These are phyloP conservation scores for Saitoella complicata DNA, from an alignment of 805 yeast genomes.

Conservation along the genomic window DNA sequence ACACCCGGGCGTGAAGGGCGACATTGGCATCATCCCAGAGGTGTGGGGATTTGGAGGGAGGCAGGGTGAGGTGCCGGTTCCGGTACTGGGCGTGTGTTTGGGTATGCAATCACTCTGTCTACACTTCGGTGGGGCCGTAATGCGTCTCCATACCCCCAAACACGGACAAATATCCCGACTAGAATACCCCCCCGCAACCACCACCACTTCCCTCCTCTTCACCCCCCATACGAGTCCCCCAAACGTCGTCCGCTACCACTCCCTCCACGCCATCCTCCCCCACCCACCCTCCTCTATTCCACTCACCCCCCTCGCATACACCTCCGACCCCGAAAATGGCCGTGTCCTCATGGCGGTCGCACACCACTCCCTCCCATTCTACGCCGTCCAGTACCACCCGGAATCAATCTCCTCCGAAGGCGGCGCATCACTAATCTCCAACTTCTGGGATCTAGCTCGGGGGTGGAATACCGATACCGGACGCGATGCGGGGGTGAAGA, in stretches of 20 bases:
- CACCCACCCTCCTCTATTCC: too few species aligned
- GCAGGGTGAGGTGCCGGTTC: slow-evolving; percentile 24
- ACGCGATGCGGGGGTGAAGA: too few species aligned
- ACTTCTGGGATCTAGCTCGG: slow-evolving; percentile 42
- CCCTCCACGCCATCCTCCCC: slow-evolving; percentile 18
- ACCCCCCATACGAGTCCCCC: too few species aligned
- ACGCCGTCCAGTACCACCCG: slow-evolving; percentile 94
- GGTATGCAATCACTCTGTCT: slow-evolving; percentile 77
- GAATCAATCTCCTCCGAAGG: slow-evolving; percentile 72
- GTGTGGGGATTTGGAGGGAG: slow-evolving; percentile 27
- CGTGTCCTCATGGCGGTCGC: slow-evolving; percentile 63
- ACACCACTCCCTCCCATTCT: slow-evolving; percentile 49
- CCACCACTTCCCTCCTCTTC: too few species aligned
- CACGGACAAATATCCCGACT: slow-evolving; percentile 75
- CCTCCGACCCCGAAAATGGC: slow-evolving; percentile 28
- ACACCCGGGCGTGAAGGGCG: slow-evolving; percentile 44
- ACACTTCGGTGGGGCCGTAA: slow-evolving; percentile 40
- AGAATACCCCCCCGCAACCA: not conserved
- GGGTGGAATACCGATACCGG: too few species aligned
- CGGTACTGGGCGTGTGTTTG: slow-evolving; percentile 79
- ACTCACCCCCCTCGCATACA: slow-evolving; percentile 40
- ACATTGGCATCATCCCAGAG: slow-evolving; percentile 55
- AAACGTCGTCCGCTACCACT: slow-evolving; percentile 49
- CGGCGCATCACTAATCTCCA: slow-evolving; percentile 44
- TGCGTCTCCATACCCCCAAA: slow-evolving; percentile 38